phyloP scores from a whole-genome alignment of 352 stramenopile genomes.

The Globisporangium alternatum region DNA sequence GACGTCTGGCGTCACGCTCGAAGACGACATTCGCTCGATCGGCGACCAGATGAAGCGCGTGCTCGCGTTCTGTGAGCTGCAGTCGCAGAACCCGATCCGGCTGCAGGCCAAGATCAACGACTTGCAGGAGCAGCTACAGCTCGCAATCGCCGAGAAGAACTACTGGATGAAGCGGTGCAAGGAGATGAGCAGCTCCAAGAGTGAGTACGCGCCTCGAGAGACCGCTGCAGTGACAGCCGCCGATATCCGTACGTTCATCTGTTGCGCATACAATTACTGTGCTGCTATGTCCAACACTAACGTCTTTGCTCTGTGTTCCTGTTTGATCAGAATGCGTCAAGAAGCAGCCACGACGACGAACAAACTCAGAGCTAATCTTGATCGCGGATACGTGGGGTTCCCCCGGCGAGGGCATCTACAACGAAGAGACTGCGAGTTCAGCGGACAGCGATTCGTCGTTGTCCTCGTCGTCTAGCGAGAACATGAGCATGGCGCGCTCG shows the following conservation, averaged over 20 bases:
- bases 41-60: conserved; percentile 82
- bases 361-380: conserved; percentile 83
- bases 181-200: conserved; percentile 38
- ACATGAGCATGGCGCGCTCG: conserved; percentile 37
- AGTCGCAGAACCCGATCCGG: conserved; percentile 66
- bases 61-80: conserved; percentile 70
- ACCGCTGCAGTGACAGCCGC: conserved; percentile 34
- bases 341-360: conserved; percentile 53
- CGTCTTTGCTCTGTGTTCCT: neutral
- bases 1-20: conserved; percentile 42
- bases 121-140: conserved; percentile 72
- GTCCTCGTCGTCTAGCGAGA: conserved; percentile 38
- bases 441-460: conserved; percentile 46
- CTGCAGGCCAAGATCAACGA: conserved; percentile 78
- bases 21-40: conserved; percentile 77
- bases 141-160: conserved; percentile 82
- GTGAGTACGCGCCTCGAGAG: conserved; percentile 9
- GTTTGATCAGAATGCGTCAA: conserved; percentile 36
- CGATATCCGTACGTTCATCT: conserved; percentile 5
- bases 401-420: conserved; percentile 71
- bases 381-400: conserved; percentile 78
- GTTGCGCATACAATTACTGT: neutral
- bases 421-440: conserved; percentile 54
- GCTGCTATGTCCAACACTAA: neutral
- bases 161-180: conserved; percentile 89